Percentiles rank a stretch among this genome's conserved stretches.
Conservation (phyloP, 768 basidiomycete species). For the Serendipita sp. region DNA sequence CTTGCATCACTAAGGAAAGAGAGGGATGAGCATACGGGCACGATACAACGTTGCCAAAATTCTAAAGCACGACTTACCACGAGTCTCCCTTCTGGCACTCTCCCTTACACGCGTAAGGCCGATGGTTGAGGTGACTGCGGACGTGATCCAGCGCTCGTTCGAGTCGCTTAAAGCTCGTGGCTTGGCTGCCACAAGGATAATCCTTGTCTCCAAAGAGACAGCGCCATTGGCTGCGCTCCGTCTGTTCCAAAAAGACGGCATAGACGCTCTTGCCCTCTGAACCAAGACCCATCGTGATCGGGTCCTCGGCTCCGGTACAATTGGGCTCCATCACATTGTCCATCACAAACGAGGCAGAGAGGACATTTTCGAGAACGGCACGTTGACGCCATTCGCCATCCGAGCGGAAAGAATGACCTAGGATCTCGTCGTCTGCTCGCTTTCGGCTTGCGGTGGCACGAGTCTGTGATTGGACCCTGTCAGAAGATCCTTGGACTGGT, state of each 20-base stretch:
- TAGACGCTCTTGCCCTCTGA: constrained; percentile 1
- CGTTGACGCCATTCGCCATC: background rate
- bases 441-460: background rate
- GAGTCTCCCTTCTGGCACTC: constrained; percentile 5
- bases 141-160: constrained; percentile 1
- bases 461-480: background rate
- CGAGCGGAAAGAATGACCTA: background rate
- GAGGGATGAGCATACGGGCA: background rate
- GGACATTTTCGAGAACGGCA: background rate
- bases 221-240: background rate
- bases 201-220: constrained; percentile 4
- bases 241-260: constrained; percentile 1
- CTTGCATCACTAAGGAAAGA: background rate
- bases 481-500: background rate
- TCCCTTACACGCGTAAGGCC: background rate
- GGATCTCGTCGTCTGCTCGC: background rate
- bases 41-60: background rate
- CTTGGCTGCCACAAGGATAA: background rate
- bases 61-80: background rate
- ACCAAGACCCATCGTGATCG: background rate
- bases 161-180: background rate
- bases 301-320: background rate
- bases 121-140: constrained; percentile 4
- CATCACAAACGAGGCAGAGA: background rate
- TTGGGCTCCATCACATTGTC: background rate